Evolutionary conservation across 1,139 yeast species (phyloP).

Genomic region (Hyphopichia buzzinii): DNA sequence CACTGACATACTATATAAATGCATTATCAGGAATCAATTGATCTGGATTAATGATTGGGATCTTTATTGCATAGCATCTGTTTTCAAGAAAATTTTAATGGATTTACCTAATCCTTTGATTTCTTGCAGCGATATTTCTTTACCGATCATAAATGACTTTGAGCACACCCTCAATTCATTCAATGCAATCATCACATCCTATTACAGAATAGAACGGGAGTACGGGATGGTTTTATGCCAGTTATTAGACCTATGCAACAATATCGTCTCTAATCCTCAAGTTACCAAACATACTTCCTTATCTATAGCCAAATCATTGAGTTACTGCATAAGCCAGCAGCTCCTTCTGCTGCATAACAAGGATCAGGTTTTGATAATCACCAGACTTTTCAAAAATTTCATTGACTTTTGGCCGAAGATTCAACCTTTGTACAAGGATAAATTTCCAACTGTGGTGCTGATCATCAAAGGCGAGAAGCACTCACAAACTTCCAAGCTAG

Average conservation of each 20-base stretch:
- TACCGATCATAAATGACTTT: slow-evolving; percentile 49
- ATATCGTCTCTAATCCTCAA: slow-evolving; percentile 26
- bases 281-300: slow-evolving; percentile 46
- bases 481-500: slow-evolving; percentile 14
- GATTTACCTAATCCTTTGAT: slow-evolving; percentile 47
- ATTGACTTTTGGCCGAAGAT: slow-evolving; percentile 42
- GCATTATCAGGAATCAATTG: slow-evolving; percentile 54
- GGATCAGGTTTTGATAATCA: slow-evolving; percentile 47
- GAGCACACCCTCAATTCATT: slow-evolving; percentile 29
- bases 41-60: slow-evolving; percentile 65
- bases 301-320: slow-evolving; percentile 47
- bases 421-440: slow-evolving; percentile 10
- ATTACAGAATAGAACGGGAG: slow-evolving; percentile 9
- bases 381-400: slow-evolving; percentile 49
- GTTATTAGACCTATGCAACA: slow-evolving; percentile 38
- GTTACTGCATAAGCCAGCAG: slow-evolving; percentile 54
- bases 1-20: slow-evolving; percentile 49
- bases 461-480: slow-evolving; percentile 18
- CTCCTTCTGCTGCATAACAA: slow-evolving; percentile 42
- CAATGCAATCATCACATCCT: slow-evolving; percentile 14
- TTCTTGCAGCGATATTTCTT: slow-evolving; percentile 36
- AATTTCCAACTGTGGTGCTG: slow-evolving; percentile 19
- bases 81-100: slow-evolving; percentile 47
- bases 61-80: slow-evolving; percentile 54
- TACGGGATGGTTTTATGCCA: slow-evolving; percentile 33